phyloP scores from a whole-genome alignment of 2,329 filamentous ascomycete species.

The Diaporthe humulicola region DNA sequence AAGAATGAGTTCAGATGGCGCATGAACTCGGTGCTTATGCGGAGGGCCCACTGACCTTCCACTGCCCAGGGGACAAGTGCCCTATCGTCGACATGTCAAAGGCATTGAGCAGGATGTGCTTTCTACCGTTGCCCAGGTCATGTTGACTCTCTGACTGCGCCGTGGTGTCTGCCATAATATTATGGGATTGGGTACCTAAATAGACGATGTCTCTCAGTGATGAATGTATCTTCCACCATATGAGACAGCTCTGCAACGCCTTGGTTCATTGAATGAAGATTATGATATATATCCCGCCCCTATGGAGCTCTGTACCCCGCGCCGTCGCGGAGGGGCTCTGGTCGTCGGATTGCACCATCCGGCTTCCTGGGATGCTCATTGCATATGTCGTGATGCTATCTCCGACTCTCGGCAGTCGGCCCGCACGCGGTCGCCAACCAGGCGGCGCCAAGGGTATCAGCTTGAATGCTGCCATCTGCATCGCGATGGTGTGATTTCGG shows the following conservation, averaged over 20 bases:
- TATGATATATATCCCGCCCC: conserved; percentile 1
- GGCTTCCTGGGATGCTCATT: conserved; percentile 17
- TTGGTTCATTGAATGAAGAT: not conserved
- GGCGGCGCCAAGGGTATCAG: not conserved
- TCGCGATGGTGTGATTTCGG: conserved; percentile 31
- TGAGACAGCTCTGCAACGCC: not conserved
- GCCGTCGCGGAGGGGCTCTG: not conserved
- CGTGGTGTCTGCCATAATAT: conserved; percentile 29
- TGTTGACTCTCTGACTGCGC: conserved; percentile 5
- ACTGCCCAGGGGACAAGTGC: conserved; percentile 75
- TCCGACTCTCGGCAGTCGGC: conserved; percentile 33
- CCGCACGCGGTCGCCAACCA: conserved; percentile 16
- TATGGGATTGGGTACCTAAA: not conserved
- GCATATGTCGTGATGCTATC: conserved; percentile 22
- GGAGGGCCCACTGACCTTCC: conserved; percentile 64
- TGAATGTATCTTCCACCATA: not conserved
- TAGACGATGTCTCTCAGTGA: too few species aligned
- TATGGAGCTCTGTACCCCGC: conserved; percentile 8
- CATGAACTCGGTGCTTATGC: not conserved
- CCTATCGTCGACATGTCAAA: conserved; percentile 77
- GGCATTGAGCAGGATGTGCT: conserved; percentile 72
- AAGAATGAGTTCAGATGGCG: not conserved
- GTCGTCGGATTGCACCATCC: conserved; percentile 1
- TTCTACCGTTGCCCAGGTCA: conserved; percentile 52
- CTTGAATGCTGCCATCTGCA: conserved; percentile 28